These are phyloP conservation scores for Cladosporium sp. DNA, from an alignment of 2,329 filamentous ascomycete species.

Conservation along the genomic window DNA sequence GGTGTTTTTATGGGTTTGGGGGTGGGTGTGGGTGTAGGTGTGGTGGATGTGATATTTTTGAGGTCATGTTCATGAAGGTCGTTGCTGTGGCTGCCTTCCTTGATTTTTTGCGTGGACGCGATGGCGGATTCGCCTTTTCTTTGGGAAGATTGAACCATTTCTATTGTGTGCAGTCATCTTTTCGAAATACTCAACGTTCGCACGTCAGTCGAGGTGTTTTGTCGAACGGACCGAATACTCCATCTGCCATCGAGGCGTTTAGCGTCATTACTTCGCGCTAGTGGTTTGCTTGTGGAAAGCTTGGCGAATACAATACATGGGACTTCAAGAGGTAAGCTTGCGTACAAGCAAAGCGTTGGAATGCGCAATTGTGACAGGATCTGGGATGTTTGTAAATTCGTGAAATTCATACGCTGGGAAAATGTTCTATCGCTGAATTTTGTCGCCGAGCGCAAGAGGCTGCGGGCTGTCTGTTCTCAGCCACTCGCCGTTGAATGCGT, in stretches of 20 bases:
- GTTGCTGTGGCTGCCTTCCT: too few relatives aligned
- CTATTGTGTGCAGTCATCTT: neutral
- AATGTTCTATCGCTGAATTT: constrained; percentile 1
- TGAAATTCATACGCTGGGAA: neutral
- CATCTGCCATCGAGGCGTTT: too few relatives aligned
- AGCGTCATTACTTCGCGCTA: neutral
- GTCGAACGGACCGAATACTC: neutral
- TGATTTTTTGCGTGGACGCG: too few relatives aligned
- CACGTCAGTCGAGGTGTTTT: too few relatives aligned
- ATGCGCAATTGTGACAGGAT: too few relatives aligned
- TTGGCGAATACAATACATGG: neutral
- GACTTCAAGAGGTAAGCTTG: too few relatives aligned
- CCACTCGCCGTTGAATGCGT: constrained; percentile 98
- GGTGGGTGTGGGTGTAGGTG: too few relatives aligned
- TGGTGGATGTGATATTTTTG: neutral
- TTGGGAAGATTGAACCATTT: neutral
- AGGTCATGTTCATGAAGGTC: constrained; percentile 1
- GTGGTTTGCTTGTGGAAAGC: neutral
- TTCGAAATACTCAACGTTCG: neutral
- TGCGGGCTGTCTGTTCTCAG: constrained; percentile 53
- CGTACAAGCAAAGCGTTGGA: too few relatives aligned
- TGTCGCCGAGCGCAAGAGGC: constrained; percentile 32
- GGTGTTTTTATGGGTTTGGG: too few relatives aligned
- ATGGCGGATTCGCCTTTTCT: too few relatives aligned
- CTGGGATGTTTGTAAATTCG: neutral